phyloP scores from a whole-genome alignment of 768 basidiomycete species.

The Collybia nuda region DNA sequence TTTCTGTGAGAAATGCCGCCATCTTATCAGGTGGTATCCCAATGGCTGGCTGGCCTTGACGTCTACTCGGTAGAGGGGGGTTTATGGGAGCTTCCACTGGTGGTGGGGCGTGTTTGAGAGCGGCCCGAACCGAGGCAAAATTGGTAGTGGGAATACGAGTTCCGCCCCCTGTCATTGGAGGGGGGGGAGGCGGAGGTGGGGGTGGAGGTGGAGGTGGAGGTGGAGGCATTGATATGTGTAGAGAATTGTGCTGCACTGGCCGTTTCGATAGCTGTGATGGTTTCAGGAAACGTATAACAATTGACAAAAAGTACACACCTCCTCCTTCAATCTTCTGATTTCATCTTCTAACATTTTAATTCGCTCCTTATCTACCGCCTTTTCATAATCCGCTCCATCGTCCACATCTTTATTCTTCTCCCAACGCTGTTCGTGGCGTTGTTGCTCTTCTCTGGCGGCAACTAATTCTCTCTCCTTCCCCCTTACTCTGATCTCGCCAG shows the following conservation, averaged over 20 bases:
- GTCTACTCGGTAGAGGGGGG: conserved; percentile 33
- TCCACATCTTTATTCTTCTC: conserved; percentile 34
- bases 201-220: conserved; percentile 48
- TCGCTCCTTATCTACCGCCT: conserved; percentile 56
- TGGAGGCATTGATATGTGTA: conserved; percentile 29
- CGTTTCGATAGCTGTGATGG: conserved; percentile 45
- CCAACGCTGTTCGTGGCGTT: conserved; percentile 38
- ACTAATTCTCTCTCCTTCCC: conserved; percentile 66
- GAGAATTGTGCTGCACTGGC: conserved; percentile 10
- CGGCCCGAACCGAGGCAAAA: conserved; percentile 64
- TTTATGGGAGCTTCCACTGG: conserved; percentile 74
- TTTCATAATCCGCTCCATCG: conserved; percentile 38
- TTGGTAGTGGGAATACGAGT: conserved; percentile 31
- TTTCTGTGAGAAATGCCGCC: conserved; percentile 77
- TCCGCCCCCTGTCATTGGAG: conserved; percentile 33
- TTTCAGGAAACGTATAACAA: not conserved
- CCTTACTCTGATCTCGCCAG: conserved; percentile 45
- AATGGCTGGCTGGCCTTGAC: conserved; percentile 63
- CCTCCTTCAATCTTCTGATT: conserved; percentile 54
- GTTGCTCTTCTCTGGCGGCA: conserved; percentile 53
- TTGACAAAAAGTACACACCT: conserved; percentile 34
- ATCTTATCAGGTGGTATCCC: conserved; percentile 81
- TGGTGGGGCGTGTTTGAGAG: conserved; percentile 53
- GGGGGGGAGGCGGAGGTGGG: conserved; percentile 29
- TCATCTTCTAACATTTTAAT: conserved; percentile 70